Base-by-base conservation (phyloP, 192 early-diverging fungal genomes). In the Coemansia sp. region DNA sequence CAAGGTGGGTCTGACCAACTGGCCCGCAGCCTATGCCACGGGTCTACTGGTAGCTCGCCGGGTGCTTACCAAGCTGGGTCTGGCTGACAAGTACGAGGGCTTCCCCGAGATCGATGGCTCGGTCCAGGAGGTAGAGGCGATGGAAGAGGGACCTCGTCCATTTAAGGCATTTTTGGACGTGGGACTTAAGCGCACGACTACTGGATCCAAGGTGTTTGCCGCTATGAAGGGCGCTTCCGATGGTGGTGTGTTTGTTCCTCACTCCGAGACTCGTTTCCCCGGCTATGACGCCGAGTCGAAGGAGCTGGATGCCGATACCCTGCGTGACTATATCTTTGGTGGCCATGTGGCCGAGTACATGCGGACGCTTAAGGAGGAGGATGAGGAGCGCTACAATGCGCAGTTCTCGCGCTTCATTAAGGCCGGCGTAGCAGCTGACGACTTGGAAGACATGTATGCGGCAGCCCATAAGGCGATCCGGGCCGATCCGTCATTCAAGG, bases 1-100 rank as follows among this genome's bases (percentile, higher is more conserved):
- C 83, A 88, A 92, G 83, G 86, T 92, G 81, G 96, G 96, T 87
- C 84, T 99, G 80, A 99, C 96, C 86, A 99, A 99, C 92, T 99
- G 94, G 94, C 87, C 96, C 70, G 94, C 96, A 57, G 91, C 96
- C 64, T 99, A 99, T 83, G 84, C 87, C 71, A 99, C 96, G 58
- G 96, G 96, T 87, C 88, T 99, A 50, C 85, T 99, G 30, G 83
- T 91, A 46, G 94, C 96, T 68, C 93, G 96, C 62, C 94, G 96
- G 85, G 84, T 91, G 66, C 84, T 99, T 57, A 78, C 84, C 72
- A 92, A 99, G 89, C 87, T 99, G 68, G 88, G 87, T 55, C 84
- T 99, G 54, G 94, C 87, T 68, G 85, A 91, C 71, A 90, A 99
- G 83, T 99, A 97, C 87, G 88, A 92, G 79, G 96, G 96, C 83